phyloP scores from a whole-genome alignment of 129 eudicot species.

The Heracleum sosnowskyi region DNA sequence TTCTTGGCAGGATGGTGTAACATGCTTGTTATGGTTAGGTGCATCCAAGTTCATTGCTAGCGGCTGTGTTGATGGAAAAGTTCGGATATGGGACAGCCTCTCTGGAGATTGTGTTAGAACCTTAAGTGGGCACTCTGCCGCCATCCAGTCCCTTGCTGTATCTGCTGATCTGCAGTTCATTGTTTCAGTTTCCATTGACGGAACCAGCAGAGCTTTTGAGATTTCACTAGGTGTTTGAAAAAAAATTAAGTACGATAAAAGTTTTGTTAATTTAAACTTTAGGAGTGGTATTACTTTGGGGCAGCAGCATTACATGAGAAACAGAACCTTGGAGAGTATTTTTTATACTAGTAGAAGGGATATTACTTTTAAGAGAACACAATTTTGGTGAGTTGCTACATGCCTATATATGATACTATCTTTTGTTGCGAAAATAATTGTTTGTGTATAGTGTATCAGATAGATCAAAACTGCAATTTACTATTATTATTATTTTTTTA shows the following conservation, averaged over 20 bases:
- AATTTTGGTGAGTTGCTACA: constrained; percentile 2
- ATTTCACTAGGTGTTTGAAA: constrained; percentile 20
- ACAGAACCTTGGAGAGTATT: neutral
- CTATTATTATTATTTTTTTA: no score
- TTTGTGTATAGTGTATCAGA: neutral
- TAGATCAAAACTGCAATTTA: neutral
- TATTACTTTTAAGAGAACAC: neutral
- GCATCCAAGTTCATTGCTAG: constrained; percentile 54
- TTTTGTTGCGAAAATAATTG: neutral
- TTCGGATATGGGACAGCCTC: constrained; percentile 84
- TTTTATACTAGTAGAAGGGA: neutral
- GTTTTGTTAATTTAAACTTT: neutral
- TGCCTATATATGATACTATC: neutral
- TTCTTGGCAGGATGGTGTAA: constrained; percentile 59
- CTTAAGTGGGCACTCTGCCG: constrained; percentile 59
- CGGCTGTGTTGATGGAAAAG: constrained; percentile 80
- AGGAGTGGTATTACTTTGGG: constrained; percentile 1
- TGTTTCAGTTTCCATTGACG: constrained; percentile 63
- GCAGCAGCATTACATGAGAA: neutral
- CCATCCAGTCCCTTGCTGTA: constrained; percentile 63
- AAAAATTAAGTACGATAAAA: neutral
- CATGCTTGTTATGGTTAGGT: constrained; percentile 76
- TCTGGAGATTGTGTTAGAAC: constrained; percentile 65
- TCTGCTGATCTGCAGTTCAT: constrained; percentile 41
- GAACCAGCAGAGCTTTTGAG: constrained; percentile 62